phyloP scores from a whole-genome alignment of 306 rosid genomes.

The Potentilla sterilis region DNA sequence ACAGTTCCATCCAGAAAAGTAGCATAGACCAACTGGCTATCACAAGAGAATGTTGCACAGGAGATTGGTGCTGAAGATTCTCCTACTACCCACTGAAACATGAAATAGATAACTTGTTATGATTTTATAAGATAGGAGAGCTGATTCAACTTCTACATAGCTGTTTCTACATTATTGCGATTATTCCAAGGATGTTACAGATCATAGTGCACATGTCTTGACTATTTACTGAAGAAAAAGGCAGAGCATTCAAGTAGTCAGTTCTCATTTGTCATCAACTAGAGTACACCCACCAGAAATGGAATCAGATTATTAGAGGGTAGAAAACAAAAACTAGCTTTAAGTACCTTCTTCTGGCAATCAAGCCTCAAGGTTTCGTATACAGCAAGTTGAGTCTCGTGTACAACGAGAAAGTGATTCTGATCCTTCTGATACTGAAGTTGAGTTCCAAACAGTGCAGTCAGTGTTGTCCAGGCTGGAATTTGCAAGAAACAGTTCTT shows the following conservation, averaged over 20 bases:
- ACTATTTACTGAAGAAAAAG: too few relatives aligned
- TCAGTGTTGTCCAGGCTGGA: conserved; percentile 61
- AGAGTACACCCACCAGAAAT: not conserved
- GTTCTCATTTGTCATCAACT: not conserved
- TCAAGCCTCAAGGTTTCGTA: conserved; percentile 67
- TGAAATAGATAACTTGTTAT: conserved; percentile 15
- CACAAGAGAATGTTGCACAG: conserved; percentile 81
- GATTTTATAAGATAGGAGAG: not conserved
- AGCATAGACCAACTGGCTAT: conserved; percentile 74
- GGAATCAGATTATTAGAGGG: not conserved
- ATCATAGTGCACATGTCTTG: not conserved
- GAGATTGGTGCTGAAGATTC: conserved; percentile 69
- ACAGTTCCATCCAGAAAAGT: conserved; percentile 70
- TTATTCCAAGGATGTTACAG: not conserved
- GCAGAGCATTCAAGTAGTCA: too few relatives aligned
- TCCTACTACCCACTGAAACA: conserved; percentile 68
- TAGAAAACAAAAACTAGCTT: not conserved
- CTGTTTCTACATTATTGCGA: not conserved
- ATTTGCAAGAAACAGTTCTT: conserved; percentile 55
- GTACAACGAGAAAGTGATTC: conserved; percentile 67
- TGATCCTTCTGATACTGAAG: conserved; percentile 87
- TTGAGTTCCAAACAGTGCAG: conserved; percentile 57
- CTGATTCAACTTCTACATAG: not conserved
- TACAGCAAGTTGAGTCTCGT: conserved; percentile 78
- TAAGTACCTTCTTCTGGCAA: conserved; percentile 57